These are phyloP conservation scores for Anthoceros angustus DNA, from an alignment of 225 moss, liverwort and hornwort species.

Conservation along the genomic window DNA sequence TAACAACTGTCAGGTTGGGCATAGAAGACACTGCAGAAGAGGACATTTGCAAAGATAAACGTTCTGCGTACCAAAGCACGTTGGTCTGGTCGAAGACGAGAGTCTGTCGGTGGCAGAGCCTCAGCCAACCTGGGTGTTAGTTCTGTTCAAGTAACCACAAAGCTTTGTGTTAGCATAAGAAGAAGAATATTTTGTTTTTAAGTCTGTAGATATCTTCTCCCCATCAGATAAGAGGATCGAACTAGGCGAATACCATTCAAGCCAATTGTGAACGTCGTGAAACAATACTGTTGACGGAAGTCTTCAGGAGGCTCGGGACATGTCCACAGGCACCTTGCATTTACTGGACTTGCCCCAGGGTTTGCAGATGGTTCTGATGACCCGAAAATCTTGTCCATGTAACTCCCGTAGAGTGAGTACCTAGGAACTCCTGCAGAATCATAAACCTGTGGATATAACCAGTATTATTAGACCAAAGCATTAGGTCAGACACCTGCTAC, in stretches of 20 bases:
- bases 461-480: neutral
- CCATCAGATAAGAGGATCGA: too few relatives aligned
- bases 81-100: conserved; percentile 90
- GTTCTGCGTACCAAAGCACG: conserved; percentile 55
- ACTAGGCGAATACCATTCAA: conserved; percentile 42
- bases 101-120: conserved; percentile 70
- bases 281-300: conserved; percentile 92
- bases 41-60: neutral
- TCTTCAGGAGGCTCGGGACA: conserved; percentile 60
- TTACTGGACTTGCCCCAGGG: conserved; percentile 34
- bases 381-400: conserved; percentile 72
- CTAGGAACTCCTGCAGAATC: conserved; percentile 51
- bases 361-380: conserved; percentile 47
- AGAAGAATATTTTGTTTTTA: too few relatives aligned
- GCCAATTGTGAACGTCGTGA: conserved; percentile 59
- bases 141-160: conserved; percentile 24
- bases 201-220: too few relatives aligned
- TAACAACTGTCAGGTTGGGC: neutral
- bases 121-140: conserved; percentile 71
- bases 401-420: conserved; percentile 63
- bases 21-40: neutral
- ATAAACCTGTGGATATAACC: conserved; percentile 36
- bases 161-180: too few relatives aligned
- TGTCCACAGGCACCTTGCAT: conserved; percentile 60
- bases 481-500: neutral